Evolutionary conservation across 2,329 filamentous ascomycete genomes (phyloP).

Genomic region (Penicillium brevicompactum): DNA sequence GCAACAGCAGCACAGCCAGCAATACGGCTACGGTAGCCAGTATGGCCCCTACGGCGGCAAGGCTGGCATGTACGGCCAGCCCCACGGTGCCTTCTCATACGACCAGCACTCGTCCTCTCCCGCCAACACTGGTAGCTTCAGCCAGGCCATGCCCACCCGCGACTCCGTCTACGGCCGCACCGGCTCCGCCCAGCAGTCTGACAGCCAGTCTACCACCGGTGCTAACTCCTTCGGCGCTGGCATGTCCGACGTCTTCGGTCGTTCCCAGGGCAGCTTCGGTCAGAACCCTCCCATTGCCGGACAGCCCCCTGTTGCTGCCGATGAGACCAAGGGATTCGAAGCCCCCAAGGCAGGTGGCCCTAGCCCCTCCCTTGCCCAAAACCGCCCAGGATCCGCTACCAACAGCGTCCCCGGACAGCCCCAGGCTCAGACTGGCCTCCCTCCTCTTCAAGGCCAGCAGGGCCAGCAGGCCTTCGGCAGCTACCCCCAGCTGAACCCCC

Average conservation of each 20-base stretch:
- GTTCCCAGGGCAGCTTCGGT: constrained; percentile 59
- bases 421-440: constrained; percentile 53
- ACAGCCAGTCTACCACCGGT: constrained; percentile 54
- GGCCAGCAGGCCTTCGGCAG: constrained; percentile 59
- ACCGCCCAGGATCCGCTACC: constrained; percentile 64
- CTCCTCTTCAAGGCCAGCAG: constrained; percentile 57
- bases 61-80: constrained; percentile 65
- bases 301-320: constrained; percentile 49
- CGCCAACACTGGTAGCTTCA: constrained; percentile 56
- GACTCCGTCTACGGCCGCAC: constrained; percentile 63
- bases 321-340: constrained; percentile 62
- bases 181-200: constrained; percentile 58
- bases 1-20: constrained; percentile 41
- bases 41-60: constrained; percentile 57
- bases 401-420: constrained; percentile 59
- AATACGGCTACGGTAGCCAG: constrained; percentile 58
- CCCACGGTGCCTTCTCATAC: constrained; percentile 57
- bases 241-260: constrained; percentile 62
- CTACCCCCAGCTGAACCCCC: constrained; percentile 58
- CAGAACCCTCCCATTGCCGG: constrained; percentile 56
- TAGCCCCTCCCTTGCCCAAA: constrained; percentile 63
- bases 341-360: constrained; percentile 60
- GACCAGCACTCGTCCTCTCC: constrained; percentile 68
- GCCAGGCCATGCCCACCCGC: constrained; percentile 48
- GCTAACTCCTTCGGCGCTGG: constrained; percentile 52